Percentiles rank a stretch among this genome's conserved stretches.
Conservation (phyloP, 2,329 filamentous ascomycete genomes). For the Xylariales sp. region DNA sequence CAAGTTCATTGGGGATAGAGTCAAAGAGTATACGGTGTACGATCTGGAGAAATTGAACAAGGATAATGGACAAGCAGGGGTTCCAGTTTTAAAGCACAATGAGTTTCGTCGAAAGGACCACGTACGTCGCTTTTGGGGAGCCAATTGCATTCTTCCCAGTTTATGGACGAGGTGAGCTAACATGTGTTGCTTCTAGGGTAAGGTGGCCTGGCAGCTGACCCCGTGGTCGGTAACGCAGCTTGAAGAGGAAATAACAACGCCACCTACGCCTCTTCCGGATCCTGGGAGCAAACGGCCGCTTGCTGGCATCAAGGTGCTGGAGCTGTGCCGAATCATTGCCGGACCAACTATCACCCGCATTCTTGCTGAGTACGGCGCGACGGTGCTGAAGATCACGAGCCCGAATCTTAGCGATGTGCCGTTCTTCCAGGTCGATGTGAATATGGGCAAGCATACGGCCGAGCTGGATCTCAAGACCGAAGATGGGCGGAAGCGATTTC, state of each 20-base stretch:
- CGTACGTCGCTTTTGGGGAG: slow-evolving; percentile 35
- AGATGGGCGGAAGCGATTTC: slow-evolving; percentile 50
- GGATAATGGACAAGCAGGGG: slow-evolving; percentile 53
- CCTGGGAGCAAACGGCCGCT: slow-evolving; percentile 31
- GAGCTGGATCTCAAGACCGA: slow-evolving; percentile 58
- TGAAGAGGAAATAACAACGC: too few species aligned
- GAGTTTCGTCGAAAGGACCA: slow-evolving; percentile 54
- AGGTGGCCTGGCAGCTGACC: too few species aligned
- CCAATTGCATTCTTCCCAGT: slow-evolving; percentile 47
- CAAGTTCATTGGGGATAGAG: too few species aligned
- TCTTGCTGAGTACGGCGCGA: slow-evolving; percentile 71
- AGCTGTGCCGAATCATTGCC: slow-evolving; percentile 72
- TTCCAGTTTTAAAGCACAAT: slow-evolving; percentile 53
- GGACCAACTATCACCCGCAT: slow-evolving; percentile 68
- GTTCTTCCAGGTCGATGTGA: slow-evolving; percentile 69
- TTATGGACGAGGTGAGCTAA: slow-evolving; percentile 41
- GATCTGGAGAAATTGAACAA: slow-evolving; percentile 58
- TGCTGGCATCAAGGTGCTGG: slow-evolving; percentile 66
- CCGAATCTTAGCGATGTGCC: slow-evolving; percentile 65
- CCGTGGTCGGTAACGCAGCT: too few species aligned
- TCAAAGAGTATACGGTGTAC: slow-evolving; percentile 43
- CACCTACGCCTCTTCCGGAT: slow-evolving; percentile 35
- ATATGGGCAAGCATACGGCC: slow-evolving; percentile 64
- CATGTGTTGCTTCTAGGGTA: too few species aligned
- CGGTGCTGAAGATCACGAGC: slow-evolving; percentile 68